phyloP scores from a whole-genome alignment of 164 flowering plant species.

The Magnolia changhungtana region DNA sequence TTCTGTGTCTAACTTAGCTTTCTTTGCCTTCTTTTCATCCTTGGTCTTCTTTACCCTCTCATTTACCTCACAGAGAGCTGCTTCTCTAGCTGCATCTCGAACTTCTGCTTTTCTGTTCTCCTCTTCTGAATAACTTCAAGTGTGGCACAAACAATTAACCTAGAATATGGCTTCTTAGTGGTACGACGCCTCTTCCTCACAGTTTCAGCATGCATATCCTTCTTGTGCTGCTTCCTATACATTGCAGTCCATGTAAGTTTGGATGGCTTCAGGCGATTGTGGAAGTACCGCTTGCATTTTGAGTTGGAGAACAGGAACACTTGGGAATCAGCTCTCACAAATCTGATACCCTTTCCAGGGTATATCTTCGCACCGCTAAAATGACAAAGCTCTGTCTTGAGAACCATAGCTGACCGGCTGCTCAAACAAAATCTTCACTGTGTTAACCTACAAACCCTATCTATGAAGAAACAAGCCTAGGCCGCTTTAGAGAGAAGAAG shows the following conservation, averaged over 20 bases:
- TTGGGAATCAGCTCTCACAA: conserved; percentile 42
- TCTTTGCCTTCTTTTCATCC: conserved; percentile 53
- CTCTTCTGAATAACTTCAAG: conserved; percentile 50
- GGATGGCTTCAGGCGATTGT: conserved; percentile 74
- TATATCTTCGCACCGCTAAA: conserved; percentile 50
- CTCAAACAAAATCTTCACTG: neutral
- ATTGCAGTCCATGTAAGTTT: conserved; percentile 76
- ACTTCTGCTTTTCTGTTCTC: conserved; percentile 50
- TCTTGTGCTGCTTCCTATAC: conserved; percentile 61
- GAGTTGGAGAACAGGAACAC: conserved; percentile 69
- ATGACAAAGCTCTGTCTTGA: conserved; percentile 46
- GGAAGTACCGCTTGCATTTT: conserved; percentile 86
- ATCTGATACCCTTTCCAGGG: conserved; percentile 49
- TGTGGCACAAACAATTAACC: conserved; percentile 50
- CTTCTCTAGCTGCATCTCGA: conserved; percentile 52
- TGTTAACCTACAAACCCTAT: neutral
- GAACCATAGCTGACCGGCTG: conserved; percentile 5
- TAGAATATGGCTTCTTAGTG: conserved; percentile 44
- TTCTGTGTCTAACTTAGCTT: conserved; percentile 42
- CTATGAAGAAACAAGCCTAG: no score
- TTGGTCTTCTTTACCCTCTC: conserved; percentile 52
- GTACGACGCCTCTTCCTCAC: conserved; percentile 47
- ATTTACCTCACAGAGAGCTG: conserved; percentile 49
- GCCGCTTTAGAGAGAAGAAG: no score
- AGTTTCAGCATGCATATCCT: conserved; percentile 46